A percentile compares a stretch with the other conserved stretches of the same genome.
These are phyloP conservation scores for Botrytis hyacinthi DNA, from an alignment of 2,329 filamentous ascomycete species.

Conservation along the genomic window DNA sequence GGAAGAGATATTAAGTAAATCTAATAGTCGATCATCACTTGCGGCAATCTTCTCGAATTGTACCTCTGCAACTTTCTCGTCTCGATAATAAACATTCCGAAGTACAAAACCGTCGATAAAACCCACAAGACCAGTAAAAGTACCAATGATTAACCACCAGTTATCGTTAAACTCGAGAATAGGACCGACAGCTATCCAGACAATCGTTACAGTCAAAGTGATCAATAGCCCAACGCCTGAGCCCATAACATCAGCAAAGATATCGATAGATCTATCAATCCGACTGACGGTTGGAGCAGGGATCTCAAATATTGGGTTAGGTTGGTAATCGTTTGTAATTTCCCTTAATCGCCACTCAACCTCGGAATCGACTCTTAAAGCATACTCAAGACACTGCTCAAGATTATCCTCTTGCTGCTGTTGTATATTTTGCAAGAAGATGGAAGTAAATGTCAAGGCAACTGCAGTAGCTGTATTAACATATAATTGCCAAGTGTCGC, in stretches of 20 bases:
- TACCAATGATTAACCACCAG: background rate
- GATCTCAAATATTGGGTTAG: constrained; percentile 33
- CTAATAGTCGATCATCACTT: background rate
- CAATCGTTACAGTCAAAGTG: background rate
- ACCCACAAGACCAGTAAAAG: background rate
- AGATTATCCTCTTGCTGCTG: constrained; percentile 40
- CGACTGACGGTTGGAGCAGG: background rate
- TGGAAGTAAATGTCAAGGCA: constrained; percentile 43
- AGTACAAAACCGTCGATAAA: constrained; percentile 25
- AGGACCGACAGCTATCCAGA: background rate
- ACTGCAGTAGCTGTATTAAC: constrained; percentile 47
- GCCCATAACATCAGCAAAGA: background rate
- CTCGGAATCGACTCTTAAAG: constrained; percentile 39
- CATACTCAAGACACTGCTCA: constrained; percentile 36
- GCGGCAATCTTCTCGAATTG: background rate
- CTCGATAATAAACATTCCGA: background rate
- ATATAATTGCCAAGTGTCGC: constrained; percentile 30
- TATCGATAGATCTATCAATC: background rate
- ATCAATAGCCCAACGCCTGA: background rate
- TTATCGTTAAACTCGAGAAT: background rate
- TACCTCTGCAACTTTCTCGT: background rate
- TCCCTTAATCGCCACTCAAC: constrained; percentile 39
- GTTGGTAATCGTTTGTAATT: constrained; percentile 37
- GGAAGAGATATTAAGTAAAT: background rate
- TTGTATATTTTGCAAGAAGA: constrained; percentile 42